These are phyloP conservation scores for Pyrus hybrid DNA, from an alignment of 331 rosid species.

Conservation along the genomic window DNA sequence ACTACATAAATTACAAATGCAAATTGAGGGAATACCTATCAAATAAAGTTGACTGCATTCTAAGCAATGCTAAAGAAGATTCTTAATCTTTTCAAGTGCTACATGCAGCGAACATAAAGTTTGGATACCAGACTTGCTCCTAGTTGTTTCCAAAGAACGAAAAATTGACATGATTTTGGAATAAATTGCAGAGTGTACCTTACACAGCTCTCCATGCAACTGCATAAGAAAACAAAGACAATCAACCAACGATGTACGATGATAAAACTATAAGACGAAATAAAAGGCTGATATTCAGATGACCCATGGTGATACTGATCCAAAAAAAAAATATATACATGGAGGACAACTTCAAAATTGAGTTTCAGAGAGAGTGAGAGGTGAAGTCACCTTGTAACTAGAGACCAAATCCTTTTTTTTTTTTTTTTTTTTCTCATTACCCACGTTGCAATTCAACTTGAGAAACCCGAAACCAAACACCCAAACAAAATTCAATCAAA, in stretches of 20 bases:
- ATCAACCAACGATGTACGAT: background rate
- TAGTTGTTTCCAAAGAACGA: conserved; percentile 80
- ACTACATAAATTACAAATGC: background rate
- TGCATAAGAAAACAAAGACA: conserved; percentile 15
- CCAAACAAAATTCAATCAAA: too few relatives aligned
- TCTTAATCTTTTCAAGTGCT: conserved; percentile 76
- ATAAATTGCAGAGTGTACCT: conserved; percentile 61
- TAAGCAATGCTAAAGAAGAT: conserved; percentile 80
- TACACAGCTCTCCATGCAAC: conserved; percentile 91
- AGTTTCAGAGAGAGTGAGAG: too few relatives aligned
- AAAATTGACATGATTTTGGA: conserved; percentile 59
- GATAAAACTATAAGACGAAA: background rate
- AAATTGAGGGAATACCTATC: conserved; percentile 36
- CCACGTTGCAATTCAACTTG: too few relatives aligned
- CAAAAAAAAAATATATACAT: background rate
- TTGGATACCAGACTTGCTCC: conserved; percentile 92
- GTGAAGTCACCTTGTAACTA: too few relatives aligned
- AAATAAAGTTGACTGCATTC: conserved; percentile 80
- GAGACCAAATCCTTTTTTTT: too few relatives aligned
- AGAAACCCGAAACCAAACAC: too few relatives aligned
- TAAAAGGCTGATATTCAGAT: background rate
- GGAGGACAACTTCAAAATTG: background rate
- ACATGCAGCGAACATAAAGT: conserved; percentile 89
- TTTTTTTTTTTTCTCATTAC: too few relatives aligned
- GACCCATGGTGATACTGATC: background rate